Evolutionary conservation across 2,329 filamentous ascomycete species (phyloP).

Genomic region (Pseudogymnoascus sp.): DNA sequence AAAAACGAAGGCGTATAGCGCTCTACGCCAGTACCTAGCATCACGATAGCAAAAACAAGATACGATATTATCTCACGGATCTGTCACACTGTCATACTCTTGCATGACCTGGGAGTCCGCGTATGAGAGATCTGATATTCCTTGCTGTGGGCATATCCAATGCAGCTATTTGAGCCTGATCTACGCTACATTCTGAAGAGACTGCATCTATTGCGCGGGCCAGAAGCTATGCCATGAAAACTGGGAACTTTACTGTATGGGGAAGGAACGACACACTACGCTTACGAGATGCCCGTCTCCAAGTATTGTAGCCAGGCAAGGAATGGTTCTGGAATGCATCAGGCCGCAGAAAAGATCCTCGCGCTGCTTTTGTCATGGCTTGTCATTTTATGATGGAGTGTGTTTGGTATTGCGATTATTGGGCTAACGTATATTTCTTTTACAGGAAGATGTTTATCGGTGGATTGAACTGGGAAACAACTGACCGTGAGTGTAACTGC

Average conservation of each 20-base stretch:
- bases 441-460: conserved; percentile 99
- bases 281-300: not conserved
- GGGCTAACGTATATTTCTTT: conserved; percentile 12
- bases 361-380: not conserved
- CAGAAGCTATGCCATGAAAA: not conserved
- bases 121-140: conserved; percentile 7
- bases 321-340: not conserved
- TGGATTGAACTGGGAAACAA: conserved; percentile 97
- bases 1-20: conserved; percentile 49
- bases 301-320: conserved; percentile 1
- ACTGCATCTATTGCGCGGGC: not conserved
- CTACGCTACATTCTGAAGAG: not conserved
- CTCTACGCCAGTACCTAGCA: conserved; percentile 62
- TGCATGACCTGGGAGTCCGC: conserved; percentile 24
- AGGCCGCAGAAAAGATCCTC: not conserved
- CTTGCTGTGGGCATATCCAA: not conserved
- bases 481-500: conserved; percentile 65
- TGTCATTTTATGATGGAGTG: not conserved
- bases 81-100: conserved; percentile 29
- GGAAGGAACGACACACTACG: conserved; percentile 1
- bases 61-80: conserved; percentile 28
- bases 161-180: not conserved
- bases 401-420: not conserved
- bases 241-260: not conserved
- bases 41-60: conserved; percentile 63